A percentile compares a stretch with the other conserved stretches of the same genome.
Conservation (phyloP, 1,139 yeast species). For the Debaryomyces psychrophilus region DNA sequence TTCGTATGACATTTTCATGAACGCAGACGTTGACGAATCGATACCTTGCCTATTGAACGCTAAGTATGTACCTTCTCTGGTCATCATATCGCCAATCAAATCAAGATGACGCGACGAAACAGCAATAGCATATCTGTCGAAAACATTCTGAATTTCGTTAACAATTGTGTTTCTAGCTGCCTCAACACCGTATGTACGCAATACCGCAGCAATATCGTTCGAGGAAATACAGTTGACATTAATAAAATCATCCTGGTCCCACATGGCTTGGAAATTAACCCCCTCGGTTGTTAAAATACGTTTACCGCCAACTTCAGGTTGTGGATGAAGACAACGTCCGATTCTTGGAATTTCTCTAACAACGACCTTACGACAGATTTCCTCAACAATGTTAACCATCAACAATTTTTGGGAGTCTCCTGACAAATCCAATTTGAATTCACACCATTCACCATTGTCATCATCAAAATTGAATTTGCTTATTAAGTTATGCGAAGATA, state of each 20-base stretch:
- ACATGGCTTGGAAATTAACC: conserved; percentile 95
- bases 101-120: conserved; percentile 95
- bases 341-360: conserved; percentile 91
- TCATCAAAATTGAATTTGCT: conserved; percentile 90
- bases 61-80: conserved; percentile 94
- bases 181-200: conserved; percentile 94
- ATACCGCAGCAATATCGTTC: conserved; percentile 90
- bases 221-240: conserved; percentile 87
- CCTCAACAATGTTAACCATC: conserved; percentile 97
- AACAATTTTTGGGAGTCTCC: conserved; percentile 89
- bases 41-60: conserved; percentile 99
- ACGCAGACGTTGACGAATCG: conserved; percentile 91
- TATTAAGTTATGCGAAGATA: conserved; percentile 71
- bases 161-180: conserved; percentile 98
- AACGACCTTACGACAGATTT: conserved; percentile 84
- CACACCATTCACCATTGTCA: conserved; percentile 87
- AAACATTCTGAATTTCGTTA: conserved; percentile 92
- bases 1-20: conserved; percentile 99
- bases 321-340: conserved; percentile 91
- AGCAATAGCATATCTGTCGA: conserved; percentile 93
- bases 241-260: conserved; percentile 94
- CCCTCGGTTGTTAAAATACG: conserved; percentile 94
- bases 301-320: conserved; percentile 53
- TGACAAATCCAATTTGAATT: conserved; percentile 79
- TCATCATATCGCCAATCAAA: conserved; percentile 98